Evolutionary conservation across 805 yeast genomes (phyloP), one percentile per base, ranked within the genome.

Genomic region (Metschnikowia vanudenii): DNA sequence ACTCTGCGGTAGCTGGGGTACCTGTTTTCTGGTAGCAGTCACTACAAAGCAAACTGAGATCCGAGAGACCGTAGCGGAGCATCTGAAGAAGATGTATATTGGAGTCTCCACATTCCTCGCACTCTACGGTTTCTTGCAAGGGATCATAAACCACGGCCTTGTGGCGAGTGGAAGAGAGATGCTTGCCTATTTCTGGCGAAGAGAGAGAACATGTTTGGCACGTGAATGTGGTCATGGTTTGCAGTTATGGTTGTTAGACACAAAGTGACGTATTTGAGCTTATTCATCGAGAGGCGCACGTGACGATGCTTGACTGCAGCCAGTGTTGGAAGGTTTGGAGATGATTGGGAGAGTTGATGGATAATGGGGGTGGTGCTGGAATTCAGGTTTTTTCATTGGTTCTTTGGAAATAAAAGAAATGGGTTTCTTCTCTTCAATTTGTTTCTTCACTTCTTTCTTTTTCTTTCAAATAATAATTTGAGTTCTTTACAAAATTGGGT

Each of bases 41-140:
- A 28, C 64, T 65, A 56, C 86, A 81, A 17, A 78, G 58, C 48
- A 79, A 59, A 0, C 73, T 60, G 73, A 81, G 75, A 54, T 79
- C 84, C 14, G 76, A 71, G 24, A 82, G 78, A 1, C 82, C 85
- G 57, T 71, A 77, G 32, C 85, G 60, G 7, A 76, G 65, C 37
- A 81, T 67, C 41, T 67, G 71, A 44, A 81, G 63, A 54, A 74
- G 76, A 59, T 80, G 84, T 39, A 81, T 69, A 53, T 79, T 81
- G 32, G 69, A 53, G 54, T 79, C 78, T 17, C 68, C 69, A 60
- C 86, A 81, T 35, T 75, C 78, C 56, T 79, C 84, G 60, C 86
- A 81, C 51, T 69, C 71, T 2, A 81, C 58, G 9, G 60, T 62
- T 53, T 79, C 83, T 9, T 62, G 68, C 2, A 65, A 54, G 0